Base-by-base conservation (phyloP, 192 early-diverging fungal genomes). In the Dissophora ornata region DNA sequence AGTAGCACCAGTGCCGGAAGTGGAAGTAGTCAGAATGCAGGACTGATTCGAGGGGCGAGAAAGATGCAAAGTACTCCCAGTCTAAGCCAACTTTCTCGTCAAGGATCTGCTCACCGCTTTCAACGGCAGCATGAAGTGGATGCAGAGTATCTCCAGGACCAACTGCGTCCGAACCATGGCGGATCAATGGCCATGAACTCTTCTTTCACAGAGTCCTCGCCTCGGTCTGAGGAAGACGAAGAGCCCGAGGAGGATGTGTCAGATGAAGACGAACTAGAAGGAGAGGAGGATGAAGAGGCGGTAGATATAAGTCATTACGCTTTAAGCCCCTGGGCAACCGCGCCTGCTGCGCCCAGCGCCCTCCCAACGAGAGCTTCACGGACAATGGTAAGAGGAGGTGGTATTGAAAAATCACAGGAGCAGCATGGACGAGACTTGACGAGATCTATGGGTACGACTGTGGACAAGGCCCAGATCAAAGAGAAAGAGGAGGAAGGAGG, bases 51-150 rank as follows among this genome's bases (percentile, higher is more conserved):
- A 33, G 22, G 59, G 15, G 59, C 53, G 9, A 32, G 59, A 16
- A 71, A 71, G 59, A 62, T 71, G 69, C 42, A 36, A 2, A 71
- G 69, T 21, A 71, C 59, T 13, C 69, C 69, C 1, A 56, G 28
- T 22, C 28, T 71, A 2, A 22, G 59, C 30, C 69, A 71, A 19
- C 50, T 42, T 52, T 16, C 30, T 1, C 54, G 54, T 28, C 47
- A 48, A 30, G 65, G 40, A 32, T 42, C 34, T 21, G 19, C 48
- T 10, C 33, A 11, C 13, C 60, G 29, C 15, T 36, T 24, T 4
- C 44, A 52, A 38, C 36, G 36, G 7, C 6, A 38, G 7, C 36
- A 9, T 13, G 36, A 38, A 38, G n/a, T n/a, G n/a, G n/a, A n/a
- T n/a, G n/a, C n/a, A n/a, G n/a, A n/a, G n/a, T n/a, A n/a, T n/a